Percentiles rank a stretch among this genome's conserved stretches.
phyloP scores from a whole-genome alignment of 1,284 basidiomycete species.

The Cryptococcus floricola region DNA sequence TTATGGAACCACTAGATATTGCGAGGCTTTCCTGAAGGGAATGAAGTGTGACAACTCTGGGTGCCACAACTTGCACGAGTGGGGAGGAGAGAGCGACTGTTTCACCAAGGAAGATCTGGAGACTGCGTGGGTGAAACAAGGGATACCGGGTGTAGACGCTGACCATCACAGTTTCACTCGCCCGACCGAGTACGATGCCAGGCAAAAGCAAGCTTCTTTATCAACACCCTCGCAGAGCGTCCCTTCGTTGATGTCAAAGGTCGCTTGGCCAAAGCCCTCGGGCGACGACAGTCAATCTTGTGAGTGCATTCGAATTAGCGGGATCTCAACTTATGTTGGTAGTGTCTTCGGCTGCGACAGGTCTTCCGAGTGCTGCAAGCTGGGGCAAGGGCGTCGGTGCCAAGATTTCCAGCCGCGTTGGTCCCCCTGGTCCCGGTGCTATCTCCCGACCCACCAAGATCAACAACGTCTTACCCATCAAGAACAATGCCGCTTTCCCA shows the following conservation, averaged over 20 bases:
- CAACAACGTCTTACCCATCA: slow-evolving; percentile 34
- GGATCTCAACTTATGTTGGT: neutral
- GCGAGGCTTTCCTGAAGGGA: slow-evolving; percentile 89
- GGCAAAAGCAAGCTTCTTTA: slow-evolving; percentile 37
- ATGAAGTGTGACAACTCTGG: slow-evolving; percentile 65
- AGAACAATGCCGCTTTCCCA: slow-evolving; percentile 38
- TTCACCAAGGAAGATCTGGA: slow-evolving; percentile 90
- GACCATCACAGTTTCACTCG: slow-evolving; percentile 30
- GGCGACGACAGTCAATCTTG: slow-evolving; percentile 36
- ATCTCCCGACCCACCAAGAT: slow-evolving; percentile 34
- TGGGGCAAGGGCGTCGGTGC: slow-evolving; percentile 57
- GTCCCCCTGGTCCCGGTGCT: slow-evolving; percentile 16
- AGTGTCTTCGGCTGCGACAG: slow-evolving; percentile 43
- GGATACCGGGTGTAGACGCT: slow-evolving; percentile 1
- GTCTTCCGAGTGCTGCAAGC: slow-evolving; percentile 73
- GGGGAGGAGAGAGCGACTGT: slow-evolving; percentile 96
- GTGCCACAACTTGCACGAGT: slow-evolving; percentile 95
- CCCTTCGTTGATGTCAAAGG: slow-evolving; percentile 27
- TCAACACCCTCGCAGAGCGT: slow-evolving; percentile 19
- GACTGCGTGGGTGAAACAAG: slow-evolving; percentile 62
- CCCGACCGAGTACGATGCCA: slow-evolving; percentile 44
- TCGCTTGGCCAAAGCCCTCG: slow-evolving; percentile 37
- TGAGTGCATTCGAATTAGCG: slow-evolving; percentile 12
- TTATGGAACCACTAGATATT: slow-evolving; percentile 97
- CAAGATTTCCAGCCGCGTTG: slow-evolving; percentile 41